phyloP scores from a whole-genome alignment of 2,329 filamentous ascomycete genomes.

The Fusarium tanahbumbuense region DNA sequence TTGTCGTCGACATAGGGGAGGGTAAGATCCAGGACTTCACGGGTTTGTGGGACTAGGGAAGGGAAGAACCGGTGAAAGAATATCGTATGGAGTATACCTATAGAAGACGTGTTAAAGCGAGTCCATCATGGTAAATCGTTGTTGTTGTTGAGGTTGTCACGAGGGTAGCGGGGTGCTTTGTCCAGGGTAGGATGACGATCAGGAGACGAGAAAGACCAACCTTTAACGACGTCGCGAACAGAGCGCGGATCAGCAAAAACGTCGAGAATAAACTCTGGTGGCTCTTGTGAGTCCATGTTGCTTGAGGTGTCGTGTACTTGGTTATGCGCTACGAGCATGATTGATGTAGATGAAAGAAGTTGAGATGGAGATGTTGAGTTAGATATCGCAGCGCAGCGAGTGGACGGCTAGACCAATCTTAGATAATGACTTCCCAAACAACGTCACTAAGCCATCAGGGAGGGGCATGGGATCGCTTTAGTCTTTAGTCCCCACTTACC shows the following conservation, averaged over 20 bases:
- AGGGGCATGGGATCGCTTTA: constrained; percentile 25
- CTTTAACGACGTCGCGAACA: constrained; percentile 93
- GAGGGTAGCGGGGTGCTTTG: constrained; percentile 29
- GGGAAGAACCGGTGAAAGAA: constrained; percentile 99
- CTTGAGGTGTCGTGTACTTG: constrained; percentile 34
- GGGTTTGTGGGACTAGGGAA: constrained; percentile 81
- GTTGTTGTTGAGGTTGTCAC: constrained; percentile 14
- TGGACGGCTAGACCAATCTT: constrained; percentile 3
- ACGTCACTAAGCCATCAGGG: constrained; percentile 25
- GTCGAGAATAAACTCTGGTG: constrained; percentile 92
- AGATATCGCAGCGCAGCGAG: constrained; percentile 4
- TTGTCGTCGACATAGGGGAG: constrained; percentile 90
- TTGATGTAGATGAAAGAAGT: constrained; percentile 10
- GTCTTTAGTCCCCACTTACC: constrained; percentile 17
- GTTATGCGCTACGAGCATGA: constrained; percentile 43
- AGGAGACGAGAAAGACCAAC: constrained; percentile 58
- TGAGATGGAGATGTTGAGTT: constrained; percentile 11
- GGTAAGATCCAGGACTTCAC: constrained; percentile 90
- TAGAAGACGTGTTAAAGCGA: background rate
- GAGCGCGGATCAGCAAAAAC: constrained; percentile 91
- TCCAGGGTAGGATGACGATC: constrained; percentile 42
- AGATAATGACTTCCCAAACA: constrained; percentile 18
- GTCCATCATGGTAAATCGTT: background rate
- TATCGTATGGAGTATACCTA: constrained; percentile 93
- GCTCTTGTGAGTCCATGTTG: constrained; percentile 63